Conservation (phyloP, 1,139 yeast species). For the Suzukiozyma palmioleophila region DNA sequence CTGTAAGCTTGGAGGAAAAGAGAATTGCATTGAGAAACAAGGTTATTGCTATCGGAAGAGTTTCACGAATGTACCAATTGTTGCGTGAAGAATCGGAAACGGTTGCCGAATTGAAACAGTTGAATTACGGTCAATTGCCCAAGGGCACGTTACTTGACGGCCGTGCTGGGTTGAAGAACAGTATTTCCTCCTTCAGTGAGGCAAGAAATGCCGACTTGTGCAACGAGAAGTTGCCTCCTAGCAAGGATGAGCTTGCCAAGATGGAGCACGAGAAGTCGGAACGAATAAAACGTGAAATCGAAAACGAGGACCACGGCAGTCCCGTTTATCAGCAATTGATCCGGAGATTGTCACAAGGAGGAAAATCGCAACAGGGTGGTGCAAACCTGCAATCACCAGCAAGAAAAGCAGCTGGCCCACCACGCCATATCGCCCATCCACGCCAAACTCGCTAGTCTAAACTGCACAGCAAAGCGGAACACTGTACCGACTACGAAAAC, state of each 20-base stretch:
- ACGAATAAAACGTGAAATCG: slow-evolving; percentile 39
- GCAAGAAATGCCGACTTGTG: slow-evolving; percentile 77
- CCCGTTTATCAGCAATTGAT: slow-evolving; percentile 43
- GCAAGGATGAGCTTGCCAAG: slow-evolving; percentile 50
- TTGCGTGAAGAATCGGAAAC: slow-evolving; percentile 87
- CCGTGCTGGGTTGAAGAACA: slow-evolving; percentile 68
- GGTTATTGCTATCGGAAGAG: slow-evolving; percentile 90
- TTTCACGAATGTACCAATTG: slow-evolving; percentile 89
- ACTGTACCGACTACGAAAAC: too few relatives aligned
- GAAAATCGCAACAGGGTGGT: neutral
- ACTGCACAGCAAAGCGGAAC: too few relatives aligned
- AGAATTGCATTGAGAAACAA: slow-evolving; percentile 75
- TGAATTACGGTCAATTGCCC: slow-evolving; percentile 67
- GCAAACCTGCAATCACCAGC: neutral
- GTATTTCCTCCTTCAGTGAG: slow-evolving; percentile 74
- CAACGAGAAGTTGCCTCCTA: slow-evolving; percentile 91
- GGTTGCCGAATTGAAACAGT: slow-evolving; percentile 72
- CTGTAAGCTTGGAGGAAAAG: slow-evolving; percentile 36
- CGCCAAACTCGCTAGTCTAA: neutral
- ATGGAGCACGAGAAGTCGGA: slow-evolving; percentile 43
- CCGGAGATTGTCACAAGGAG: slow-evolving; percentile 32
- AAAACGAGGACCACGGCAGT: slow-evolving; percentile 29
- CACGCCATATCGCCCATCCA: slow-evolving; percentile 1
- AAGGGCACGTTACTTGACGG: slow-evolving; percentile 87
- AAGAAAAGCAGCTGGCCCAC: neutral